Percentiles rank a stretch among this genome's conserved stretches.
phyloP scores from a whole-genome alignment of 805 yeast genomes.

The Pichia scutulata region DNA sequence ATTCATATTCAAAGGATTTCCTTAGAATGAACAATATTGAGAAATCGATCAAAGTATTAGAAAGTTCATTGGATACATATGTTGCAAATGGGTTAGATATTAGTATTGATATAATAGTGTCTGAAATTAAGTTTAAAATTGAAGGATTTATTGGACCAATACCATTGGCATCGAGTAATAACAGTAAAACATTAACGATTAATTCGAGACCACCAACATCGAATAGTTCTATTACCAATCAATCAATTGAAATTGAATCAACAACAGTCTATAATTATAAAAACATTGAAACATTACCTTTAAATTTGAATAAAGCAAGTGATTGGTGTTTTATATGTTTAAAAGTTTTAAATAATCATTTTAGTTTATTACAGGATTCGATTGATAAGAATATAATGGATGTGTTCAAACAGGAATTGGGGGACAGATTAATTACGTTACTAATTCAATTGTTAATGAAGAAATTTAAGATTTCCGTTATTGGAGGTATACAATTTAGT shows the following conservation, averaged over 20 bases:
- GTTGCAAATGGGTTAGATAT: conserved; percentile 90
- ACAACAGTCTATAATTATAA: conserved; percentile 9
- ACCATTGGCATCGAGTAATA: not conserved
- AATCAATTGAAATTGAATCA: not conserved
- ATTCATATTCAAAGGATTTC: conserved; percentile 64
- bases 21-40: conserved; percentile 72
- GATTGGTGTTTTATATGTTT: conserved; percentile 60
- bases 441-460: conserved; percentile 71
- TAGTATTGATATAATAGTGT: conserved; percentile 85
- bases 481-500: conserved; percentile 77
- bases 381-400: conserved; percentile 86
- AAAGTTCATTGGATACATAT: conserved; percentile 70
- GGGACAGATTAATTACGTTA: conserved; percentile 71
- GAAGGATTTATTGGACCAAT: conserved; percentile 24
- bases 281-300: conserved; percentile 14
- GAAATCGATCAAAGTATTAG: conserved; percentile 51
- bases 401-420: conserved; percentile 90
- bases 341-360: conserved; percentile 58
- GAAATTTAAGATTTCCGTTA: conserved; percentile 58
- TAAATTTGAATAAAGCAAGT: conserved; percentile 33
- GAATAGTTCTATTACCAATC: not conserved
- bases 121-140: conserved; percentile 42
- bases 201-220: not conserved
- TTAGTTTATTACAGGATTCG: conserved; percentile 65
- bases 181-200: not conserved